Conservation (phyloP, 2,329 filamentous ascomycete species). For the Hypomyces perniciosus region DNA sequence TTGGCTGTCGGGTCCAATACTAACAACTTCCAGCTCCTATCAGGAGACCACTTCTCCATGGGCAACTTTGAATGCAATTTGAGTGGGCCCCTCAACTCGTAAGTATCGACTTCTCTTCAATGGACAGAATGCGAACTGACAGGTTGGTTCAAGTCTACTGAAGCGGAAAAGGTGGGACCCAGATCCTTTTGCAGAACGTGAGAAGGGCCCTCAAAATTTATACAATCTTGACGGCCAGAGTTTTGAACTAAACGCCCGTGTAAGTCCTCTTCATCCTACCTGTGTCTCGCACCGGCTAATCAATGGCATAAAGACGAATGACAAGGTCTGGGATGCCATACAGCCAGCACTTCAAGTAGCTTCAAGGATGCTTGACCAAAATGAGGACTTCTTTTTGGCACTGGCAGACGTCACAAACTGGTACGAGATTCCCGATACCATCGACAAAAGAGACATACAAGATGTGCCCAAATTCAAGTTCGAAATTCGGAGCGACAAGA, state of each 20-base stretch:
- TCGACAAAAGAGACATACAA: conserved; percentile 9
- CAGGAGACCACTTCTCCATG: conserved; percentile 20
- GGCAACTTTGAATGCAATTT: conserved; percentile 11
- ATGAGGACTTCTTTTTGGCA: conserved; percentile 17
- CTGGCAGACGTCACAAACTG: conserved; percentile 23
- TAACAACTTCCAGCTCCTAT: conserved; percentile 16
- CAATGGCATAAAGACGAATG: conserved; percentile 12
- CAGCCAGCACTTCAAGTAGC: conserved; percentile 24
- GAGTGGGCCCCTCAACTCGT: conserved; percentile 21
- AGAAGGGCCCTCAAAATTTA: neutral
- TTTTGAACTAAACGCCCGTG: neutral
- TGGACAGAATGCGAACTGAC: too few relatives aligned
- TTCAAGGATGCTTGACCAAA: conserved; percentile 17
- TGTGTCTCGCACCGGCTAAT: neutral
- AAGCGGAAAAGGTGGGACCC: conserved; percentile 2
- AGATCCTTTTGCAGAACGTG: neutral
- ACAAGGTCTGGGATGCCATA: conserved; percentile 25
- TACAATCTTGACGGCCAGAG: neutral
- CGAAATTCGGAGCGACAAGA: neutral
- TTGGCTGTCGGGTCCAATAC: neutral
- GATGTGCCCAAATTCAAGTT: neutral
- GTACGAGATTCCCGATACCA: conserved; percentile 9
- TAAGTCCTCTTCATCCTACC: neutral
- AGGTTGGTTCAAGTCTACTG: neutral
- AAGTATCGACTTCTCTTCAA: neutral